phyloP scores from a whole-genome alignment of 495 filamentous ascomycete genomes.

The Astrocystis sublimbata region DNA sequence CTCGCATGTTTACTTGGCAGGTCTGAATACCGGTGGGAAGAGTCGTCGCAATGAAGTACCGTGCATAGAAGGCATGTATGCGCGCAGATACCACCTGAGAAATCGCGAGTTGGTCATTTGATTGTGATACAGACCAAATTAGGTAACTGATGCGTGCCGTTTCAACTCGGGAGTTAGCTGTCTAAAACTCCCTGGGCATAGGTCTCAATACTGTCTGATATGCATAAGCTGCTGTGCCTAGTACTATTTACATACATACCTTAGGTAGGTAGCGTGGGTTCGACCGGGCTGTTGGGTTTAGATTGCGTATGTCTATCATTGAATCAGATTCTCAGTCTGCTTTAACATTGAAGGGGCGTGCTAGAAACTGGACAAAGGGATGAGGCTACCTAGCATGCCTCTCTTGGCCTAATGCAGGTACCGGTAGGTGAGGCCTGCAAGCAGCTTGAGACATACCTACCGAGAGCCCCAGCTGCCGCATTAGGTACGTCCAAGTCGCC shows the following conservation, averaged over 20 bases:
- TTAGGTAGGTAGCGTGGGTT: no score
- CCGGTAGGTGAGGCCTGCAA: neutral
- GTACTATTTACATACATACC: neutral
- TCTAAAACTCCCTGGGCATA: neutral
- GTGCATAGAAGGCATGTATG: neutral
- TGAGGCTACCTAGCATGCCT: neutral
- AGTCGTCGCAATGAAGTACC: neutral
- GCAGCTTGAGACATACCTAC: no score
- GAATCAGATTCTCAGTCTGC: neutral
- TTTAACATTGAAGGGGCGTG: slow-evolving; percentile 2
- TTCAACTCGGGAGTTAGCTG: no score
- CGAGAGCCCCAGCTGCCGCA: no score
- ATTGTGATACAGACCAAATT: neutral
- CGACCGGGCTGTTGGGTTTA: no score
- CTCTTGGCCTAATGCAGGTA: slow-evolving; percentile 4
- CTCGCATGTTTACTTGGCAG: no score
- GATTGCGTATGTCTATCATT: no score
- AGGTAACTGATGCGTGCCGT: neutral
- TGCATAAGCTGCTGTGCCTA: neutral
- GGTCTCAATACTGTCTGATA: neutral
- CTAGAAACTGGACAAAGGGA: neutral
- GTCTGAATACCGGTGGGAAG: no score
- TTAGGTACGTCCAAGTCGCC: neutral
- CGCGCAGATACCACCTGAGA: no score
- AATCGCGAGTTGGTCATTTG: neutral